These are phyloP conservation scores for Boletales sp. DNA, from an alignment of 768 basidiomycete genomes.

Conservation along the genomic window DNA sequence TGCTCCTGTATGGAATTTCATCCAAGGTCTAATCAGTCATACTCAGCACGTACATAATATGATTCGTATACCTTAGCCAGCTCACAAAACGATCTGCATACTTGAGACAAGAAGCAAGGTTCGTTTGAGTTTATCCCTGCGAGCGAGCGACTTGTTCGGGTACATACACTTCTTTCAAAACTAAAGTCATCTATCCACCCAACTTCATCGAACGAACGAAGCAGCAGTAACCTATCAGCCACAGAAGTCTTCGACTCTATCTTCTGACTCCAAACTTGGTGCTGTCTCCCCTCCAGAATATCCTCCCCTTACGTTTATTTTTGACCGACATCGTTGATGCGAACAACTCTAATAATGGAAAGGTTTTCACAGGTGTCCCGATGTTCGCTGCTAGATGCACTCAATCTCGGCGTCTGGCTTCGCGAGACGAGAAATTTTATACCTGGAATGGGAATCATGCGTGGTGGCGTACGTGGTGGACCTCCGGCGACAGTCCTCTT, in stretches of 20 bases:
- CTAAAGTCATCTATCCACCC: background rate
- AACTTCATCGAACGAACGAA: background rate
- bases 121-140: no score
- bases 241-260: background rate
- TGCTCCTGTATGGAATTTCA: no score
- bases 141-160: no score
- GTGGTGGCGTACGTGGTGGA: conserved; percentile 2
- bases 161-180: background rate
- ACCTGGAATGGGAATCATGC: conserved; percentile 10
- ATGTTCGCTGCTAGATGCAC: conserved; percentile 4
- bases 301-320: conserved; percentile 22
- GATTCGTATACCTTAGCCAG: no score
- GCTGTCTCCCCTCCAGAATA: conserved; percentile 16
- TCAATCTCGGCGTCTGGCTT: background rate
- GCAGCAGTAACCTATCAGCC: background rate
- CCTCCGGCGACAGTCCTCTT: background rate
- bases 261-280: conserved; percentile 14
- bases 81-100: no score
- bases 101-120: no score
- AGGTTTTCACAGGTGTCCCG: conserved; percentile 19
- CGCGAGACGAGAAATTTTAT: background rate
- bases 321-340: conserved; percentile 18
- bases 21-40: no score
- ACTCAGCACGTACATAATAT: no score
- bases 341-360: conserved; percentile 18